Conservation (phyloP, 768 basidiomycete species). For the Phanerochaete sordida region DNA sequence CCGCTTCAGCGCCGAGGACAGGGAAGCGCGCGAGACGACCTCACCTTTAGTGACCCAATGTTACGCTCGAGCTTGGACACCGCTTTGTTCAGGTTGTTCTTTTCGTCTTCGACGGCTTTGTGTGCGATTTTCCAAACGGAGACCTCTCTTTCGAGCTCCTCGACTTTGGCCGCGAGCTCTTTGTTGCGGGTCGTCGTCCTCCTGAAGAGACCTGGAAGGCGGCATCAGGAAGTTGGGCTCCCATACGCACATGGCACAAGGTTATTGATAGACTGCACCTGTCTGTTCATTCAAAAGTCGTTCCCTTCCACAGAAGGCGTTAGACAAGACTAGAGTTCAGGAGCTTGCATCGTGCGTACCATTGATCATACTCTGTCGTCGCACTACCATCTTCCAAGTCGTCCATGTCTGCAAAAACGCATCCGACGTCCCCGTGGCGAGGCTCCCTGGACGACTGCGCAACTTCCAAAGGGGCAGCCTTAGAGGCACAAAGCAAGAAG, state of each 20-base stretch:
- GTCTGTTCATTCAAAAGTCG: slow-evolving; percentile 32
- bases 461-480: background rate
- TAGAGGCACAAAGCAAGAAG: background rate
- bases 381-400: background rate
- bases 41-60: slow-evolving; percentile 29
- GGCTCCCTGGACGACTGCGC: background rate
- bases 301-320: slow-evolving; percentile 20
- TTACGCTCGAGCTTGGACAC: slow-evolving; percentile 28
- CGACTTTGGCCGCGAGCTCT: slow-evolving; percentile 26
- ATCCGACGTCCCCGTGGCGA: background rate
- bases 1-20: background rate
- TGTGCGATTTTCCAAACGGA: slow-evolving; percentile 38
- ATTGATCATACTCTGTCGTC: background rate
- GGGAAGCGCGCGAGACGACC: slow-evolving; percentile 1
- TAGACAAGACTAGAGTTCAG: background rate
- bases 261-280: slow-evolving; percentile 14
- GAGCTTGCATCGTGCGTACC: background rate
- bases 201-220: slow-evolving; percentile 26
- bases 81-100: slow-evolving; percentile 24
- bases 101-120: slow-evolving; percentile 32
- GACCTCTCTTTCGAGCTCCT: slow-evolving; percentile 37
- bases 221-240: background rate
- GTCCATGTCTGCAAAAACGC: background rate
- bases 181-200: slow-evolving; percentile 30
- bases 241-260: background rate